Base-by-base conservation (phyloP, 768 basidiomycete genomes). In the Tubosaeta brunneosetosa region DNA sequence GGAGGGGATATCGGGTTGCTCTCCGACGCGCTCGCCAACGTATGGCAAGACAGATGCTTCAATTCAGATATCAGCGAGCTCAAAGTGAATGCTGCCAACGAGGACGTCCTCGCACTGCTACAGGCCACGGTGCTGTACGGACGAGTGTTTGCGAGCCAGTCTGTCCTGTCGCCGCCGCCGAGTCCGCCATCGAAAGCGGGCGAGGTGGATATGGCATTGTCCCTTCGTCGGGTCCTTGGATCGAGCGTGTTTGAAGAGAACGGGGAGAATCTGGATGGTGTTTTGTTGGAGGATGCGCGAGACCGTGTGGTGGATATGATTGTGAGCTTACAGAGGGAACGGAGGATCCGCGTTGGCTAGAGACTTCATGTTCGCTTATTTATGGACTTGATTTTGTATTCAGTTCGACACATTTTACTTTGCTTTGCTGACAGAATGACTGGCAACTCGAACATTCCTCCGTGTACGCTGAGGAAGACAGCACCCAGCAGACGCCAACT, bases 221-320 rank as follows among this genome's bases (percentile, higher is more conserved):
- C 76, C 47, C 68, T 91, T 49, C 72, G 83, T 53, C 72, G 74
- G 13, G 77, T 75, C 31, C 71, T 91, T 36, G 88, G 84, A 22
- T 74, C 72, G 34, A 67, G 64, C 22, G 78, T 77, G 47, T 82
- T 83, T 60, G 73, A 72, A 29, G 60, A 64, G 37, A 57, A 64
- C 29, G 47, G 50, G 34, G 64, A 58, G 19, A 56, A 47, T 16
- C 31, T 38, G 36, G 55, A 56, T 45, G 61, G 56, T 66, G 50
- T 78, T 74, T 65, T 66, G 26, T 65, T 90, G 49, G 88, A 91
- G 65, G 87, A 90, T 54, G 88, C 87, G 44, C 75, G 84, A 51
- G 89, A 91, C 66, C 70, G 76, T n/a, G 83, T 83, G 33, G 86
- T 89, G 44, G 89, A 91, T 70, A 73, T 85, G 74, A 74, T 90